phyloP scores from a whole-genome alignment of 768 basidiomycete genomes.

The Russula lepida region DNA sequence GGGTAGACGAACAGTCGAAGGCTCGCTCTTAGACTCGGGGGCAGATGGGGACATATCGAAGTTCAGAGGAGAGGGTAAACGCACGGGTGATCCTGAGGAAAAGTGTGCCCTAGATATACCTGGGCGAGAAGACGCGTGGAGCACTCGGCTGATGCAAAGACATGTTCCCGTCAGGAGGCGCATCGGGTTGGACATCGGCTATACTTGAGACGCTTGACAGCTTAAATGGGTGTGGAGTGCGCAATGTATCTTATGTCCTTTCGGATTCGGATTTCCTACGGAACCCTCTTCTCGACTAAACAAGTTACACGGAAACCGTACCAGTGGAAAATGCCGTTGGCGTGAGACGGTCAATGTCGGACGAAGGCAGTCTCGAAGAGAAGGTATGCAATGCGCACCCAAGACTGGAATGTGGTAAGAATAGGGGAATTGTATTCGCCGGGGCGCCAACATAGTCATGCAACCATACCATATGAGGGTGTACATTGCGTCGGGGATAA shows the following conservation, averaged over 20 bases:
- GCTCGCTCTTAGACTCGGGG: not conserved
- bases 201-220: not conserved
- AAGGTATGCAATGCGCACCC: no score
- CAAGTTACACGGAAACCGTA: not conserved
- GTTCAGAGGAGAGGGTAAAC: not conserved
- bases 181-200: not conserved
- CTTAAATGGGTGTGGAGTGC: not conserved
- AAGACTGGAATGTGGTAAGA: not conserved
- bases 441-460: no score
- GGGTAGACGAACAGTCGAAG: not conserved
- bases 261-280: not conserved
- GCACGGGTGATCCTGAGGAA: not conserved
- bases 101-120: not conserved
- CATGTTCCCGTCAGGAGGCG: not conserved
- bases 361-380: not conserved
- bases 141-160: not conserved
- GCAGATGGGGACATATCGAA: not conserved
- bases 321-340: not conserved
- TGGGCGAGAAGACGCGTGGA: not conserved
- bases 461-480: no score
- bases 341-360: not conserved
- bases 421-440: no score
- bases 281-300: not conserved
- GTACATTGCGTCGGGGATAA: no score
- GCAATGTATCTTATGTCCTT: no score